Evolutionary conservation across 805 yeast genomes (phyloP), one percentile per base, ranked within the genome.

Genomic region (Candida jianshihensis): DNA sequence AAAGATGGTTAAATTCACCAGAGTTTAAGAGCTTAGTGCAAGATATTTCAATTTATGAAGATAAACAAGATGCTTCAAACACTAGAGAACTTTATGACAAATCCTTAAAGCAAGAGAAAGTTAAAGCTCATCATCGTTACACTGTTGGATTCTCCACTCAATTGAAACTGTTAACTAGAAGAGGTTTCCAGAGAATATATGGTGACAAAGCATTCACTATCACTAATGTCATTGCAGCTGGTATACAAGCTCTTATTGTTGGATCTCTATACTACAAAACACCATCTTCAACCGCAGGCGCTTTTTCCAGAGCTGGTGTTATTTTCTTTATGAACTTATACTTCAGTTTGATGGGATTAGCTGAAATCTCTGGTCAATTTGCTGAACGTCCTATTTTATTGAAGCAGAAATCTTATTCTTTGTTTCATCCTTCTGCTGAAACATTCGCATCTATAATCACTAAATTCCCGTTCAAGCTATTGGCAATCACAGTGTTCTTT

Each of bases 351-450:
- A 61, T 75, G 12, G 73, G 78, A 13, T 48, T 75, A 30, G 59
- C 74, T 44, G 83, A 77, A 55, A 66, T 77, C 37, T 61, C 73
- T 56, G 48, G 74, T 1, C 50, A 75, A 19, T 77, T 63, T 50
- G 81, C 75, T 53, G 71, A 79, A 4, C 58, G 60, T 31, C 72
- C 78, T 33, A 75, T 84, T 43, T 69, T 81, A 19, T 73, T 71
- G 47, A 83, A 84, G 51, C 94, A 84, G 53, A 77, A 78, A 49
- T 69, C 71, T 33, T 84, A 79, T 47, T 77, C 86, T 0, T 68
- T 83, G 39, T 85, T 81, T 54, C 76, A 78, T 40, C 88, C 89
- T 3, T 70, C 86, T 12, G 77, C 85, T 4, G 90, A 82, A 50
- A 82, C 86, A 1, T 46, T 83, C 4, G 79, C 86, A 0, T 63